Evolutionary conservation across 2,329 filamentous ascomycete genomes (phyloP).

Genomic region (Lasiodiplodia sp.): DNA sequence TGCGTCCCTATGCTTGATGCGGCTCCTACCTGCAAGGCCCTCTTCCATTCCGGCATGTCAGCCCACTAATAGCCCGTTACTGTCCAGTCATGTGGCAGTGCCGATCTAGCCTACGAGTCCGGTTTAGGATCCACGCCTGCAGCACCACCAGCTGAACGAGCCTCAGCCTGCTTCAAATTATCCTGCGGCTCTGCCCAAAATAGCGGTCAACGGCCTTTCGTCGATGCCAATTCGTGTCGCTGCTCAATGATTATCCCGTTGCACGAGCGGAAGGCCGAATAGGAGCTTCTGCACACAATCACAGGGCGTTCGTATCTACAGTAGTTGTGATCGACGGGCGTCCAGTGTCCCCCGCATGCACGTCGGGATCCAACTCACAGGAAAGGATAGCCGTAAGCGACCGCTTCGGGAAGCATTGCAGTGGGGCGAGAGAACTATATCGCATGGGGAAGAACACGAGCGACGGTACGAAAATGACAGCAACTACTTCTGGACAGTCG

Average conservation of each 20-base stretch:
- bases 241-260: neutral
- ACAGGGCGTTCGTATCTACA: neutral
- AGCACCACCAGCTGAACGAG: slow-evolving; percentile 1
- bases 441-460: neutral
- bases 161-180: neutral
- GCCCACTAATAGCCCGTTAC: neutral
- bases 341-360: neutral
- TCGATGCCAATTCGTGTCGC: neutral
- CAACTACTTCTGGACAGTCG: neutral
- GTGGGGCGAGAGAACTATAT: neutral
- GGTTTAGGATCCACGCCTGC: neutral
- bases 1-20: slow-evolving; percentile 11
- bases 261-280: neutral
- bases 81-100: slow-evolving; percentile 5
- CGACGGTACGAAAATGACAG: neutral
- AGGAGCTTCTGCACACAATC: neutral
- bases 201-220: slow-evolving; percentile 5
- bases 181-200: neutral
- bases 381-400: neutral
- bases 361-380: neutral
- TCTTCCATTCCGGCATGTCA: slow-evolving; percentile 2
- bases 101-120: neutral
- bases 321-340: neutral
- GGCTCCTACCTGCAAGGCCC: slow-evolving; percentile 14
- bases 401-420: neutral